phyloP scores from a whole-genome alignment of 495 filamentous ascomycete species.

The Xylaria scruposa region DNA sequence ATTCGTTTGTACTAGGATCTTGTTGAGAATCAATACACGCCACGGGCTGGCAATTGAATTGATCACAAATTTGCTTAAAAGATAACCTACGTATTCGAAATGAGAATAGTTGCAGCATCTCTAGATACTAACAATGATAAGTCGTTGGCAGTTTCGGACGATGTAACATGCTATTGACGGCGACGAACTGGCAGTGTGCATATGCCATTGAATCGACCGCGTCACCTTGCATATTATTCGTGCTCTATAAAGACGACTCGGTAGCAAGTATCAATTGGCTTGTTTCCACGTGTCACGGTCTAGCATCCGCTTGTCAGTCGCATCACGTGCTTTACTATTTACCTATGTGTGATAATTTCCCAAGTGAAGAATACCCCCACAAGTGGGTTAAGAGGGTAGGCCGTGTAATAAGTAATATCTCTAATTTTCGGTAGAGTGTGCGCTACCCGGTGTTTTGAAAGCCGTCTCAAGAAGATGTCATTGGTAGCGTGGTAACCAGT shows the following conservation, averaged over 20 bases:
- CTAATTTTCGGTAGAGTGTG: no score
- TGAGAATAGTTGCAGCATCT: background rate
- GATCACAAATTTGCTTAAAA: background rate
- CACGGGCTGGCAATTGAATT: slow-evolving; percentile 8
- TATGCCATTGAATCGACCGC: background rate
- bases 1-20: background rate
- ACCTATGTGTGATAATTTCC: background rate
- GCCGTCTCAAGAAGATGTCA: background rate
- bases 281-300: background rate
- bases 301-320: background rate
- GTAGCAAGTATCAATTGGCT: background rate
- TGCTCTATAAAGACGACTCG: background rate
- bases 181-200: background rate
- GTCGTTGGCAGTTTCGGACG: background rate
- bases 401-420: no score
- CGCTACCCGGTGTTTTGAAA: background rate
- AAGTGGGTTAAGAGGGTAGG: background rate
- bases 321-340: slow-evolving; percentile 1
- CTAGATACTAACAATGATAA: background rate
- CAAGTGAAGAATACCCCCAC: background rate
- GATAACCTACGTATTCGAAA: background rate
- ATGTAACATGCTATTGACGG: background rate
- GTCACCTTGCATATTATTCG: background rate
- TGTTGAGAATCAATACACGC: background rate
- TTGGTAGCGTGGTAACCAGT: slow-evolving; percentile 4